phyloP scores from a whole-genome alignment of 2,329 filamentous ascomycete genomes.

The Trichoderma koningiopsis region DNA sequence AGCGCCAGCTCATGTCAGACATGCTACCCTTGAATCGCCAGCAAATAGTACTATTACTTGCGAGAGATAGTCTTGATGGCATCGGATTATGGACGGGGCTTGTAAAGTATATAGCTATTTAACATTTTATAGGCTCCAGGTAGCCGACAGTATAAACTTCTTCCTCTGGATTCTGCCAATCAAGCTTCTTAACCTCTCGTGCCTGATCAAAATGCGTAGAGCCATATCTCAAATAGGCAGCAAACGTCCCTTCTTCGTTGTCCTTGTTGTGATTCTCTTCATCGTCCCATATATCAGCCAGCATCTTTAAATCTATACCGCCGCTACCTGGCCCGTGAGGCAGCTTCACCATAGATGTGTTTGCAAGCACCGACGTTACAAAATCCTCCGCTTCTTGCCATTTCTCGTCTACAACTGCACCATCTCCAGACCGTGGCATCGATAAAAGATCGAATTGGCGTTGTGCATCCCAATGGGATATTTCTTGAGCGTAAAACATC shows the following conservation, averaged over 20 bases:
- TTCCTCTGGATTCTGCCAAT: constrained; percentile 9
- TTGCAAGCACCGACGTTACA: constrained; percentile 38
- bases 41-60: no score
- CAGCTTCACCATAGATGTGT: constrained; percentile 41
- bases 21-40: no score
- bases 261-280: constrained; percentile 39
- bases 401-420: constrained; percentile 22
- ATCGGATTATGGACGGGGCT: no score
- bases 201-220: neutral
- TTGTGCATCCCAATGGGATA: constrained; percentile 22
- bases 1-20: no score
- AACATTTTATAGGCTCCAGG: neutral
- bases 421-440: constrained; percentile 30
- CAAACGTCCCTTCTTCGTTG: constrained; percentile 39
- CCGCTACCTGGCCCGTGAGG: constrained; percentile 35
- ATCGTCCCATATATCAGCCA: constrained; percentile 37
- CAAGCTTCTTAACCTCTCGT: neutral
- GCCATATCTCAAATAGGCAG: constrained; percentile 31
- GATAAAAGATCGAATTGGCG: constrained; percentile 31
- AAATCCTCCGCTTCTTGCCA: constrained; percentile 33
- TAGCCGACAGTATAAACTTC: neutral
- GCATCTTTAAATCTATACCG: constrained; percentile 29
- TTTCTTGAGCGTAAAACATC: constrained; percentile 23
- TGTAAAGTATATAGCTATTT: no score
- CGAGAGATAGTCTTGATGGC: no score